phyloP scores from a whole-genome alignment of 176 grass and related monocot species.

The Leersia perrieri region DNA sequence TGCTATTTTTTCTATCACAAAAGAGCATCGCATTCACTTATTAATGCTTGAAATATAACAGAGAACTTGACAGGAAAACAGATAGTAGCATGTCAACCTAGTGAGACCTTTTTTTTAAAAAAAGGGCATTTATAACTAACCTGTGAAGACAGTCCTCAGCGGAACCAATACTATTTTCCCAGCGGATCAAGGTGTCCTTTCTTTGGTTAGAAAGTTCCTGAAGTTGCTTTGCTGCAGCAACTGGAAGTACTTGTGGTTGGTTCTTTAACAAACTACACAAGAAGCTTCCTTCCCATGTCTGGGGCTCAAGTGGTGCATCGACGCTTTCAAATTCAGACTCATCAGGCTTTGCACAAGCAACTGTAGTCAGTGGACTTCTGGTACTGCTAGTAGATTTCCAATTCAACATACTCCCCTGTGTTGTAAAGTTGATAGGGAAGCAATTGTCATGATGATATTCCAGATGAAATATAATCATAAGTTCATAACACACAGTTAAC shows the following conservation, averaged over 20 bases:
- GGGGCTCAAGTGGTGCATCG: constrained; percentile 58
- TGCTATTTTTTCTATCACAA: not conserved
- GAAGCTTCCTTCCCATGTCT: constrained; percentile 55
- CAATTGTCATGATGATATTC: not conserved
- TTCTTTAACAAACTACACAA: constrained; percentile 64
- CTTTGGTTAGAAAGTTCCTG: constrained; percentile 55
- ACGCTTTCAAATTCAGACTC: constrained; percentile 53
- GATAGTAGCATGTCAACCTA: not conserved
- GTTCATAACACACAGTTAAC: not conserved
- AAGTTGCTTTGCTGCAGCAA: constrained; percentile 52
- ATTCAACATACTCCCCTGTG: constrained; percentile 34
- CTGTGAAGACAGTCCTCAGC: constrained; percentile 56
- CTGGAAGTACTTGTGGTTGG: constrained; percentile 49
- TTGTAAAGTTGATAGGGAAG: constrained; percentile 16
- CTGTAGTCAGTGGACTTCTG: constrained; percentile 24
- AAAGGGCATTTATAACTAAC: constrained; percentile 29
- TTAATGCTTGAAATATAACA: not conserved
- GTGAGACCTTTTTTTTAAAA: not conserved
- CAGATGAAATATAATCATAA: not conserved
- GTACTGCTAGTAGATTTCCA: constrained; percentile 21
- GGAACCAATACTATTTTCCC: constrained; percentile 60
- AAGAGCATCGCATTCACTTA: not conserved
- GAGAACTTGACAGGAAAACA: not conserved
- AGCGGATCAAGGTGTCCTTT: constrained; percentile 46
- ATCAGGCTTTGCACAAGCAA: constrained; percentile 44